A percentile compares a stretch with the other conserved stretches of the same genome.
Evolutionary conservation across 768 basidiomycete genomes (phyloP).

Genomic region (Pisolithus microcarpus): DNA sequence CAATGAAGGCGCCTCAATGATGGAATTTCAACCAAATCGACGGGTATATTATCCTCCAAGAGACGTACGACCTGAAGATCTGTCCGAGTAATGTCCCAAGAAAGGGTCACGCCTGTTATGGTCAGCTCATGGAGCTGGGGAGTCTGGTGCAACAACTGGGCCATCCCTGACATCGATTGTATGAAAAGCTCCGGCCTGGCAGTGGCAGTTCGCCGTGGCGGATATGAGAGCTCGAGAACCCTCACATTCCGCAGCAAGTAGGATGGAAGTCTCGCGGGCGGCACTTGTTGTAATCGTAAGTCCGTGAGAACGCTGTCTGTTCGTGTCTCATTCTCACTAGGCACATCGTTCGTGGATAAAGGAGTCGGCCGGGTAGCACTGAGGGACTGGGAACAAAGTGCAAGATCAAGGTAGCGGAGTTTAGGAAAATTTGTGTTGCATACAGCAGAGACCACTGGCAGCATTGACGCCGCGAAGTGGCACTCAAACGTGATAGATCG

Average conservation of each 20-base stretch:
- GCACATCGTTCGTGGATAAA: constrained; percentile 15
- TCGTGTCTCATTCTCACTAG: neutral
- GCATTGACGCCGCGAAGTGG: constrained; percentile 22
- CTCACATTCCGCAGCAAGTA: constrained; percentile 33
- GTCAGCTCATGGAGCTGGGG: constrained; percentile 37
- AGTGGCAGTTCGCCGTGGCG: constrained; percentile 20
- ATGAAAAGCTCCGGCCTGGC: constrained; percentile 24
- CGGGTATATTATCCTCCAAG: constrained; percentile 5
- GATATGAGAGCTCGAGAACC: constrained; percentile 37
- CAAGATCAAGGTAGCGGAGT: constrained; percentile 26
- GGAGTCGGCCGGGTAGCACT: constrained; percentile 23
- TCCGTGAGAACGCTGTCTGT: constrained; percentile 15
- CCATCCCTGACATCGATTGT: constrained; percentile 35
- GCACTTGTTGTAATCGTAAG: constrained; percentile 38
- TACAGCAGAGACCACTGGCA: constrained; percentile 18
- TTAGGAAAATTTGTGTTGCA: constrained; percentile 13
- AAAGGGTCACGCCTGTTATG: constrained; percentile 36
- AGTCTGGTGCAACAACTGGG: constrained; percentile 30
- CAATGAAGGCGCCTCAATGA: constrained; percentile 41
- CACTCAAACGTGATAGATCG: constrained; percentile 31
- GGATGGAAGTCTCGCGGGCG: constrained; percentile 31
- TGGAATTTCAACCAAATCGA: constrained; percentile 27
- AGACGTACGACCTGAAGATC: constrained; percentile 6
- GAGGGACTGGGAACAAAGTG: constrained; percentile 18
- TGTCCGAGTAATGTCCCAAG: constrained; percentile 27